These are phyloP conservation scores for Phytophthora pisi DNA, from an alignment of 352 stramenopile genomes.

Conservation along the genomic window DNA sequence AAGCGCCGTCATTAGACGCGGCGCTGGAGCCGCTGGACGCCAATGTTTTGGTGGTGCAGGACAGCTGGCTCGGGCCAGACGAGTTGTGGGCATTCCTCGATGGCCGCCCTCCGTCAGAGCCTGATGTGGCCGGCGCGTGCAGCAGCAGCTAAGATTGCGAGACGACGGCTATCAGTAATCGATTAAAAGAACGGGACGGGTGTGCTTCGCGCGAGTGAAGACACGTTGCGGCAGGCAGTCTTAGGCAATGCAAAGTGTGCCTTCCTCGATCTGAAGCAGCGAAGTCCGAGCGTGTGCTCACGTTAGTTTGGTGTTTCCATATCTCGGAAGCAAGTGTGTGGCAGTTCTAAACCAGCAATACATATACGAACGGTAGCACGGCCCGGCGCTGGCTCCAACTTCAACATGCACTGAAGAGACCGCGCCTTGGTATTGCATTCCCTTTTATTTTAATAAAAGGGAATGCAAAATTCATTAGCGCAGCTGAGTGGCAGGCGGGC, in stretches of 20 bases:
- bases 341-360: no score
- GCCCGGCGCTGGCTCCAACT: constrained; percentile 22
- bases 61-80: constrained; percentile 24
- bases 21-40: constrained; percentile 24
- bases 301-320: no score
- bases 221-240: no score
- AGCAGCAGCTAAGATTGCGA: constrained; percentile 7
- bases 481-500: background rate
- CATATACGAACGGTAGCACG: no score
- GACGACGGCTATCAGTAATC: constrained; percentile 12
- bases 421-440: no score
- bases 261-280: no score
- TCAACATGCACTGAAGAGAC: constrained; percentile 19
- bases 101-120: background rate
- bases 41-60: constrained; percentile 22
- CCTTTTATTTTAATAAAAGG: no score
- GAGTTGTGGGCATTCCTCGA: constrained; percentile 29
- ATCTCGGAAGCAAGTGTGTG: no score
- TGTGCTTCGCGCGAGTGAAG: no score
- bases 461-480: constrained; percentile 6
- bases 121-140: constrained; percentile 20
- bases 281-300: no score
- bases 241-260: background rate
- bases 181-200: background rate
- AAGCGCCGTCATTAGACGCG: constrained; percentile 5